These are phyloP conservation scores for Chlorociboria aeruginascens DNA, from an alignment of 495 filamentous ascomycete species.

Conservation along the genomic window DNA sequence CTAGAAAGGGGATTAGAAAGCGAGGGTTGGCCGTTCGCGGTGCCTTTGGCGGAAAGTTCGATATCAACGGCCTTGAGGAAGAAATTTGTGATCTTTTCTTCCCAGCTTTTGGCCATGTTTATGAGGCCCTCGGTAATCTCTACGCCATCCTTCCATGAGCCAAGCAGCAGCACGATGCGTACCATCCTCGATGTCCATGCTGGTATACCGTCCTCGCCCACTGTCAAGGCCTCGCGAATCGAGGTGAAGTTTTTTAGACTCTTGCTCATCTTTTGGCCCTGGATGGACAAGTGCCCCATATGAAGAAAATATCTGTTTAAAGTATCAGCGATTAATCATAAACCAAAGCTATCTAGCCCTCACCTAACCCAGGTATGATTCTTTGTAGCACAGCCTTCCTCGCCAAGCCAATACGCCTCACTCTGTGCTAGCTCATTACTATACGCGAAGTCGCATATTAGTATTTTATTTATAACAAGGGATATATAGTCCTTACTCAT, in stretches of 20 bases:
- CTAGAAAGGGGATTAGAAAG: background rate
- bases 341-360: background rate
- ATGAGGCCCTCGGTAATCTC: slow-evolving; percentile 65
- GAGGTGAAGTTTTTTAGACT: slow-evolving; percentile 74
- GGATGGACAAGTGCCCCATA: slow-evolving; percentile 58
- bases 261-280: slow-evolving; percentile 72
- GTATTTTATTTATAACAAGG: no score
- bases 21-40: slow-evolving; percentile 13
- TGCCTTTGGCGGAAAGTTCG: slow-evolving; percentile 62
- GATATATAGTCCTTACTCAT: slow-evolving; percentile 31
- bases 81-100: slow-evolving; percentile 32
- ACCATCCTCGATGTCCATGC: slow-evolving; percentile 53
- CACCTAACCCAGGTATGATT: slow-evolving; percentile 48
- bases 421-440: slow-evolving; percentile 65
- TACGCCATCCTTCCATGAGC: slow-evolving; percentile 60
- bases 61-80: slow-evolving; percentile 26
- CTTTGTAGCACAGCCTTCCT: background rate
- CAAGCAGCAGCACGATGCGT: slow-evolving; percentile 62
- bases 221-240: slow-evolving; percentile 47
- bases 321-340: background rate
- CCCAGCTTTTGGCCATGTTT: slow-evolving; percentile 51
- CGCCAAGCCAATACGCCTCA: slow-evolving; percentile 50
- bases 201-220: background rate
- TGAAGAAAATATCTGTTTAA: slow-evolving; percentile 62
- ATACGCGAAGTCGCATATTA: no score